A percentile compares a stretch with the other conserved stretches of the same genome.
Conservation (phyloP, 2,329 filamentous ascomycete genomes). For the Aureobasidium sp. region DNA sequence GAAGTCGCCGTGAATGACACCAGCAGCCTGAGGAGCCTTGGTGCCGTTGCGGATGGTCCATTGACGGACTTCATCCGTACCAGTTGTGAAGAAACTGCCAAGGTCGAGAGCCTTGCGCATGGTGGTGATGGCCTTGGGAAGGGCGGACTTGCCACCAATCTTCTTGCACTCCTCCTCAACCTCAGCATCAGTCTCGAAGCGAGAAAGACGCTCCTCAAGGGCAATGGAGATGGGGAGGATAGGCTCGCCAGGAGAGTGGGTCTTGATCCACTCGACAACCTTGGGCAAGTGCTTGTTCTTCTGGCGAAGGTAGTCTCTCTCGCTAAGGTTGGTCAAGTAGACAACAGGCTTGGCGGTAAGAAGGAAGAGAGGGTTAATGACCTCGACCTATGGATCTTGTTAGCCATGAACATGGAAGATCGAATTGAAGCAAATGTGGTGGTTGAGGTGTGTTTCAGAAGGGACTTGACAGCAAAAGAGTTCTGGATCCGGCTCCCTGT, state of each 20-base stretch:
- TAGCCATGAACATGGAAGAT: not conserved
- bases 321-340: conserved; percentile 92
- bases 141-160: conserved; percentile 74
- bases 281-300: conserved; percentile 99
- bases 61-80: conserved; percentile 91
- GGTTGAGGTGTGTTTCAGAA: conserved; percentile 25
- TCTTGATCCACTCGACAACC: conserved; percentile 92
- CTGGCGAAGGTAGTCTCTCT: conserved; percentile 94
- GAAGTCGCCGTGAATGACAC: conserved; percentile 97
- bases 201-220: conserved; percentile 86
- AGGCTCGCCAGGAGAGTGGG: conserved; percentile 77
- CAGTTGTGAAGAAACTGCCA: conserved; percentile 94
- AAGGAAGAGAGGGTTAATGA: conserved; percentile 94
- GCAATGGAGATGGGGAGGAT: conserved; percentile 89
- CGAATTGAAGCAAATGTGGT: not conserved
- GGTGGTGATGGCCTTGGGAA: conserved; percentile 84
- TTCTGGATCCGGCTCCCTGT: conserved; percentile 12
- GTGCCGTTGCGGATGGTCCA: conserved; percentile 95
- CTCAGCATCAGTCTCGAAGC: conserved; percentile 69
- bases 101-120: conserved; percentile 92
- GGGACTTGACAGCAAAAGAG: conserved; percentile 34
- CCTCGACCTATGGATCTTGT: conserved; percentile 65
- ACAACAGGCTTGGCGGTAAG: conserved; percentile 95
- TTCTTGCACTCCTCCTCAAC: conserved; percentile 81
- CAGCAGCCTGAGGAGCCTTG: conserved; percentile 95